Base-by-base conservation (phyloP, 169 alveolate species). In the Condylostoma magnum region DNA sequence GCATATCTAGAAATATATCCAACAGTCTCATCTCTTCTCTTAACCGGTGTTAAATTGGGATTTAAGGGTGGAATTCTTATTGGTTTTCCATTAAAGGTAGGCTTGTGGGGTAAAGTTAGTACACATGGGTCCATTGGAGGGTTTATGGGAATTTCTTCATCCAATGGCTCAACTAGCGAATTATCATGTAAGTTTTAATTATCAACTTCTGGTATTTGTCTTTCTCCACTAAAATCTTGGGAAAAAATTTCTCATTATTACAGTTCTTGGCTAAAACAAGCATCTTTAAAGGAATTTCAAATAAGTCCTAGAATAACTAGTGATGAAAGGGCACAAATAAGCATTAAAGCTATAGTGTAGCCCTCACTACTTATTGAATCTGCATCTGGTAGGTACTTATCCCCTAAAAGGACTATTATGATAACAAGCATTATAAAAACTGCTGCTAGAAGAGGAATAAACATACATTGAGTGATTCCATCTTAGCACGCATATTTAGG, bases 311-410 rank as follows among this genome's bases (percentile, higher is more conserved):
- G 34, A 1, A 66, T 10, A 2, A 66, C 75, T 6, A 66, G 6
- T n/a, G 51, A 31, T 0, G 50, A 46, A 6, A 66, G 25, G 1
- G 27, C 48, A 47, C 75, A 66, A 18, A 63, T 47, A 8, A 66
- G 50, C n/a, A 66, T 46, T 6, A 66, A 30, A 44, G 75, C 75
- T 46, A 66, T 66, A 15, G 43, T 47, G 63, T 66, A 66, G 25
- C 75, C 75, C 36, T 47, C 25, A 18, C 47, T 63, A 10, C 36
- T 18, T 43, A 12, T 18, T 8, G 20, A 44, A 0, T n/a, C 34
- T 15, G 18, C 18, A 2, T 12, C 18, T 6, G 6, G 15, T 6
- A 66, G 10, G 31, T 46, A 43, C 31, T 36, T 25, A 28, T 47
- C 75, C 6, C 33, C 36, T 10, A 66, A 30, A 18, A 66, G 27